Evolutionary conservation across 768 basidiomycete genomes (phyloP), one percentile per base, ranked within the genome.

Genomic region (Podaxis sp.): DNA sequence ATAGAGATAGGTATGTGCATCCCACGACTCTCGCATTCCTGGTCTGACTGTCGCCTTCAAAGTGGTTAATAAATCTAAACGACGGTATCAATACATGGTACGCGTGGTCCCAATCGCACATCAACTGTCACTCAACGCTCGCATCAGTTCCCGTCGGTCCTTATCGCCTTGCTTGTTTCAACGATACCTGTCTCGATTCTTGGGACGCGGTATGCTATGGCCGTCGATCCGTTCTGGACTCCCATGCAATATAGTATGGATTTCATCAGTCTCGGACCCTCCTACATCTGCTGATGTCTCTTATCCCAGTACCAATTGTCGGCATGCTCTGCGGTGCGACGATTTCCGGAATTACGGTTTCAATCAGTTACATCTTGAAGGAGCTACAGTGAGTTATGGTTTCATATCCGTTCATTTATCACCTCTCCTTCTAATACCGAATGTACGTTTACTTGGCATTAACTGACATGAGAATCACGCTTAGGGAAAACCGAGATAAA

Each of bases 241-340:
- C 92, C 94, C 0, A 85, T 87, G 40, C 89, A 93, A 70, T 95
- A 87, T 67, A 88, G 92, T 91, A 64, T 46, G 87, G 68, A 6
- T n/a, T 26, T 4, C 51, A 24, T 28, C 2, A 37, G 4, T 17
- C 24, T 30, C 53, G 20, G 17, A 28, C 44, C 17, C 24, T 15
- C 65, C 61, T 26, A 13, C 10, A 10, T 33, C 33, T 10, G 7
- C 54, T 62, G 5, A 67, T 55, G 20, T 28, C 48, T 40, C 30
- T 33, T 26, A 6, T 51, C 22, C 33, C 55, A 93, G 91, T 94
- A 57, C 92, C 90, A 4, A 84, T 93, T 57, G 81, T 93, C 7
- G 92, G 94, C 6, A 95, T 95, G 94, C 78, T 95, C 2, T 89
- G 91, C 44, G 93, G 93, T 1, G 86, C 84, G 59, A 87, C 91